These are phyloP conservation scores for Triticum timopheevii DNA, from an alignment of 176 grass and related monocot species.

Conservation along the genomic window DNA sequence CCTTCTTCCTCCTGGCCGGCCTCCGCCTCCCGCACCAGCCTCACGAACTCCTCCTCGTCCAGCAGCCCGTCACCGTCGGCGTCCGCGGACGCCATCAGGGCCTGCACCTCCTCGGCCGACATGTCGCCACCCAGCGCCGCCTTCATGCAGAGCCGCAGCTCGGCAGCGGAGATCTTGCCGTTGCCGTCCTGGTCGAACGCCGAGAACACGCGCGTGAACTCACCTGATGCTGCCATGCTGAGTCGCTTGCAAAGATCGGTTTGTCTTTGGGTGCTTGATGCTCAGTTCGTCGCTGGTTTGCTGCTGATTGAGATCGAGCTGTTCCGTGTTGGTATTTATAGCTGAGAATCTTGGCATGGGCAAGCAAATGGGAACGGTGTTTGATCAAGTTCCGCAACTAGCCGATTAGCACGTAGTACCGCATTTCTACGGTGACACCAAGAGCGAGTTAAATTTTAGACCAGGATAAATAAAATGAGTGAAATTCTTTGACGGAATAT, in stretches of 20 bases:
- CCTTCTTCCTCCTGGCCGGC: too few species aligned
- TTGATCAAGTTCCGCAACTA: neutral
- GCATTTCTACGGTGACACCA: neutral
- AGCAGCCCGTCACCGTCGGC: too few species aligned
- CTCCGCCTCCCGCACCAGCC: too few species aligned
- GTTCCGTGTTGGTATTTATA: neutral
- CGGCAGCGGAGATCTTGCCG: too few species aligned
- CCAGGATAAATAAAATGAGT: neutral
- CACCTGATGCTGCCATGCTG: neutral
- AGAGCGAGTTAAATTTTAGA: neutral
- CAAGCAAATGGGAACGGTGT: too few species aligned
- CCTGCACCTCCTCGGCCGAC: too few species aligned
- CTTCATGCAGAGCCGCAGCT: too few species aligned
- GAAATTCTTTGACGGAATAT: neutral
- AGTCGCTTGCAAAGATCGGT: neutral
- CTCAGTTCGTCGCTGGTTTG: neutral
- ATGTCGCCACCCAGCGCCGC: too few species aligned
- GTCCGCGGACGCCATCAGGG: too few species aligned
- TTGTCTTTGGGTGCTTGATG: neutral
- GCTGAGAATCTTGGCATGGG: too few species aligned
- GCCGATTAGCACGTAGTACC: neutral
- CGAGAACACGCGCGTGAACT: neutral
- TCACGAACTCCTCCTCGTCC: too few species aligned
- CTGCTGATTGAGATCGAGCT: neutral
- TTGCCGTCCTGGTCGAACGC: too few species aligned